Evolutionary conservation across 768 basidiomycete genomes (phyloP), one percentile per base, ranked within the genome.

Genomic region (Termitomyces sp.): DNA sequence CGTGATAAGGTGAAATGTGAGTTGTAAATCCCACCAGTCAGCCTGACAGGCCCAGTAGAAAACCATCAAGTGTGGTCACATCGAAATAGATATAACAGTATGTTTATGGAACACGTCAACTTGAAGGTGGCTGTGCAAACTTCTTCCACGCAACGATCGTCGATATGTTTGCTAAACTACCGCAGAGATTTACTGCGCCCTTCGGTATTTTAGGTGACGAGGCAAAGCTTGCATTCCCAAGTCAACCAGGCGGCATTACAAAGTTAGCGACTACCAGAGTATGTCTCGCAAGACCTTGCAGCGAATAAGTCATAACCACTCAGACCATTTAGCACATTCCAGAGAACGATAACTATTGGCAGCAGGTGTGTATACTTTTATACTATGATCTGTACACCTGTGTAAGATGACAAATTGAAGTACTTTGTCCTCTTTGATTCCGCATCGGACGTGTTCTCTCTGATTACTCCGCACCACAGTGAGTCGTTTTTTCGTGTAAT

Each of bases 351-450:
- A 74, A 69, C n/a, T 94, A 95, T 67, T 96, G 94, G 94, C 81
- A 93, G 58, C 94, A 96, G 76, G 92, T 90, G 46, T 24, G 56
- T 10, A 9, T 13, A 10, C 50, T 61, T 65, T 82, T 65, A 29
- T 26, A 32, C 55, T 56, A 32, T 48, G 12, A 16, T 22, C 44
- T 22, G 32, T 52, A 18, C 51, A 52, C 37, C 29, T 39, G 29
- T 13, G 37, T 3, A 27, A 46, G 55, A 20, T 29, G 57, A 26
- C 41, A 24, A 47, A 46, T 31, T 39, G 26, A 59, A 94, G 91
- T 97, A 89, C 67, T 86, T 89, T 61, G 71, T 81, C 46, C 76
- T 97, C 18, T 96, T 96, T 68, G 92, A 95, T 74, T 89, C 91
- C 8, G 83, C 91, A 1, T 90, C 92, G 0, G 93, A 96, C 63